Percentiles rank a stretch among this genome's conserved stretches.
These are phyloP conservation scores for Arxiozyma telluris DNA, from an alignment of 1,139 yeast species.

Conservation along the genomic window DNA sequence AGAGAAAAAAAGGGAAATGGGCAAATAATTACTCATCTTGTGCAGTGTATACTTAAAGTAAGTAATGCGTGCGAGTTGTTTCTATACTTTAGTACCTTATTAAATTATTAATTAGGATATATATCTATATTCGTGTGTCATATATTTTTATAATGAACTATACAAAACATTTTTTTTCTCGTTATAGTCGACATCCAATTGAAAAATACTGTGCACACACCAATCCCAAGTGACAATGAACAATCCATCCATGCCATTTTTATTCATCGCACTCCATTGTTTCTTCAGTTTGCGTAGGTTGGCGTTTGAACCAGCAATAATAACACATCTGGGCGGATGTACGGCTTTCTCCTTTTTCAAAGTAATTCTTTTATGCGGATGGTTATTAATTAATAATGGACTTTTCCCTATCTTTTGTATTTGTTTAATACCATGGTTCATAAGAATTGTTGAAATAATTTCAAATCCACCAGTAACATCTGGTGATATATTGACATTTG, in stretches of 20 bases:
- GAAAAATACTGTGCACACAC: constrained; percentile 21
- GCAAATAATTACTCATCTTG: no score
- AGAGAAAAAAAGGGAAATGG: background rate
- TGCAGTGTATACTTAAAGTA: background rate
- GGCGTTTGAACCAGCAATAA: constrained; percentile 33
- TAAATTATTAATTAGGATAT: background rate
- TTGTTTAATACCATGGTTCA: constrained; percentile 47
- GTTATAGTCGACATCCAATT: constrained; percentile 11
- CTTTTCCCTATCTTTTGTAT: constrained; percentile 4
- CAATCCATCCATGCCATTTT: constrained; percentile 11
- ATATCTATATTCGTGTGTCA: background rate
- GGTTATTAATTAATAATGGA: constrained; percentile 3
- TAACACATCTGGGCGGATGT: constrained; percentile 14
- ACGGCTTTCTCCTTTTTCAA: constrained; percentile 13
- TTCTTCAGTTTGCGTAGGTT: constrained; percentile 37
- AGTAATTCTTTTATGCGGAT: constrained; percentile 17
- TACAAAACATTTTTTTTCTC: constrained; percentile 4
- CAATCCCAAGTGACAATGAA: constrained; percentile 21
- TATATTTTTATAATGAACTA: background rate
- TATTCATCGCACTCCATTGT: constrained; percentile 24
- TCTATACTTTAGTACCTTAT: background rate
- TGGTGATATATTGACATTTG: constrained; percentile 53
- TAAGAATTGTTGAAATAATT: constrained; percentile 51
- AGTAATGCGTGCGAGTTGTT: no score
- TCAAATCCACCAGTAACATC: constrained; percentile 62